Evolutionary conservation across 768 basidiomycete species (phyloP).

Genomic region (Pulveroboletus sp.): DNA sequence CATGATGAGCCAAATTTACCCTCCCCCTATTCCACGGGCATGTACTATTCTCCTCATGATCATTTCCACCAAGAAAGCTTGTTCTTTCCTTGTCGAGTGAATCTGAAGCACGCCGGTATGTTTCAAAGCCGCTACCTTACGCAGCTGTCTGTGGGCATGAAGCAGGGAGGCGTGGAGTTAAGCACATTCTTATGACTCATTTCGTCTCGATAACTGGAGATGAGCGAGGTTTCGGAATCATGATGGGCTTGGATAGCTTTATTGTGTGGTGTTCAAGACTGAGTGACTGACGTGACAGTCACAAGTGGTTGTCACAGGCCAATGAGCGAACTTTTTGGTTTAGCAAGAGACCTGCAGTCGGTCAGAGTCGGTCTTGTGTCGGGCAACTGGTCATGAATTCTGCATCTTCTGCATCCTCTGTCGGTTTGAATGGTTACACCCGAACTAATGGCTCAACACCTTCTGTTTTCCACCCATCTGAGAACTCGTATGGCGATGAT

Average conservation of each 20-base stretch:
- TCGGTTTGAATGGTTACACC: constrained; percentile 48
- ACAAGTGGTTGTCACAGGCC: constrained; percentile 16
- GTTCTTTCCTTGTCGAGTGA: constrained; percentile 2
- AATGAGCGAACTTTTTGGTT: constrained; percentile 19
- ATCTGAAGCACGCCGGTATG: constrained; percentile 30
- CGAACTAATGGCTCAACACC: constrained; percentile 47
- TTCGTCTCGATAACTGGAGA: constrained; percentile 48
- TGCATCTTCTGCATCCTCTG: constrained; percentile 30
- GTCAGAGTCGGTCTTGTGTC: too few species aligned
- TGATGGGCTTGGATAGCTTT: constrained; percentile 32
- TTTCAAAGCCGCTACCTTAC: constrained; percentile 46
- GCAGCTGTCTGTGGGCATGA: constrained; percentile 42
- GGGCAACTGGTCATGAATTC: constrained; percentile 21
- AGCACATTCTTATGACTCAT: constrained; percentile 53
- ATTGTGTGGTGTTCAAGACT: constrained; percentile 18
- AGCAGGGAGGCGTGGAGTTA: constrained; percentile 36
- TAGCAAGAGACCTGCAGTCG: background rate
- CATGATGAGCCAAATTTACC: constrained; percentile 45
- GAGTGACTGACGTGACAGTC: constrained; percentile 21
- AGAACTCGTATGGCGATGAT: constrained; percentile 35
- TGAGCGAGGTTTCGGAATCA: constrained; percentile 37
- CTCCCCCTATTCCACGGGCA: constrained; percentile 8
- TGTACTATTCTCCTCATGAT: too few species aligned
- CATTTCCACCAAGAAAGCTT: background rate
- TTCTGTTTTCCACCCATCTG: constrained; percentile 33